Conservation (phyloP, 2,329 filamentous ascomycete species). For the Penicillium polonicum region DNA sequence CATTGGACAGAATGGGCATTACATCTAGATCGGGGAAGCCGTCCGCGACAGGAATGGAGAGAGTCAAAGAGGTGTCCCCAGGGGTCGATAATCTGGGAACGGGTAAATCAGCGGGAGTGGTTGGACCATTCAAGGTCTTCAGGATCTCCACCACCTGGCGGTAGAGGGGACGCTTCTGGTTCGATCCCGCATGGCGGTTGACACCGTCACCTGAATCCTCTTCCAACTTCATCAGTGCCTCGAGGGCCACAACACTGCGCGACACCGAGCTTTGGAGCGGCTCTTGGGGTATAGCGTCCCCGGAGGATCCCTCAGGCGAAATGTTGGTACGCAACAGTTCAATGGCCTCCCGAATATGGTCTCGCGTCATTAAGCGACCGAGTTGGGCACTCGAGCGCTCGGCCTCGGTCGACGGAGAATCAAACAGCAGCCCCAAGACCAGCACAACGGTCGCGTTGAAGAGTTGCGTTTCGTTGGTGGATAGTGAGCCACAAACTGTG, state of each 20-base stretch:
- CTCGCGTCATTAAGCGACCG: background rate
- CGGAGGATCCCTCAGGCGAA: no score
- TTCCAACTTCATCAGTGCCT: no score
- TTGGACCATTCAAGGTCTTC: no score
- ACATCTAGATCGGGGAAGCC: background rate
- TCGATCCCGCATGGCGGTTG: no score
- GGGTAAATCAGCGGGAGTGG: no score
- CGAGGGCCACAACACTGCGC: no score
- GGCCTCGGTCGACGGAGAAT: background rate
- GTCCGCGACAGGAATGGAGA: background rate
- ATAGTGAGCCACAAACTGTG: slow-evolving; percentile 2
- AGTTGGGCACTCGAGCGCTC: background rate
- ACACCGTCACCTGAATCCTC: no score
- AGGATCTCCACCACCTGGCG: no score
- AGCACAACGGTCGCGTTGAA: slow-evolving; percentile 7
- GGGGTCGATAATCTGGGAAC: background rate
- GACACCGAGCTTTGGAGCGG: no score
- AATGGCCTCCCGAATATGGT: background rate
- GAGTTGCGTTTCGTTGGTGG: slow-evolving; percentile 5
- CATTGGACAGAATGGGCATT: background rate
- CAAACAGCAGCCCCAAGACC: slow-evolving; percentile 1
- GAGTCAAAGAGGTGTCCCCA: background rate
- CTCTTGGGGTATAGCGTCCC: no score
- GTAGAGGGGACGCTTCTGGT: no score
- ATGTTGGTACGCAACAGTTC: no score